phyloP scores from a whole-genome alignment of 228 moss, liverwort and hornwort genomes.

The Sphagnum fallax region DNA sequence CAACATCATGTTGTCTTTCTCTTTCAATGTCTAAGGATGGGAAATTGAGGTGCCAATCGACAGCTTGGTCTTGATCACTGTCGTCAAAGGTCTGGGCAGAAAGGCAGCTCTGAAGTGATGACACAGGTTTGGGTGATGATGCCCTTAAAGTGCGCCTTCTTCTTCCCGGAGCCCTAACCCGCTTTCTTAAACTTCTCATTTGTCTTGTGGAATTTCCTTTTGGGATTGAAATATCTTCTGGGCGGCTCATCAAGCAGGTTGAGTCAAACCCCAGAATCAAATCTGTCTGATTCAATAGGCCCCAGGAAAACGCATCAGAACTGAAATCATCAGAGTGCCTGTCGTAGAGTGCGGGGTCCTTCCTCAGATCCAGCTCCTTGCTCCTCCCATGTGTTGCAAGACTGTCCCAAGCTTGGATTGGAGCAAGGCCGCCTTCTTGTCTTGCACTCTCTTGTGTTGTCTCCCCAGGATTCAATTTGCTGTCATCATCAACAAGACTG shows the following conservation, averaged over 20 bases:
- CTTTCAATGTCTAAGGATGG: slow-evolving; percentile 19
- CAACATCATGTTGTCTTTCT: slow-evolving; percentile 5
- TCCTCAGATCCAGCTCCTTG: slow-evolving; percentile 13
- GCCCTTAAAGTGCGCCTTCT: slow-evolving; percentile 61
- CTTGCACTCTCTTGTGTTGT: slow-evolving; percentile 24
- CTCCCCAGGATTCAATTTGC: background rate
- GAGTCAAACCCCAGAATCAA: slow-evolving; percentile 44
- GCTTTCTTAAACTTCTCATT: slow-evolving; percentile 34
- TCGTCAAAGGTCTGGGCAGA: slow-evolving; percentile 66
- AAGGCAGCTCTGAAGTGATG: slow-evolving; percentile 90
- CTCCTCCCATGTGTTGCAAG: slow-evolving; percentile 17
- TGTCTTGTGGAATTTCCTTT: slow-evolving; percentile 14
- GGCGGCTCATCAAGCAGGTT: slow-evolving; percentile 25
- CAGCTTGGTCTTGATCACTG: slow-evolving; percentile 27
- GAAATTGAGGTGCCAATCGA: slow-evolving; percentile 58
- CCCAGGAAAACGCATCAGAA: slow-evolving; percentile 12
- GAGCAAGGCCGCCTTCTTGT: slow-evolving; percentile 22
- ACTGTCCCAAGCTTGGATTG: slow-evolving; percentile 37
- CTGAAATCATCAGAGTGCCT: slow-evolving; percentile 8
- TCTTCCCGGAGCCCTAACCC: slow-evolving; percentile 33
- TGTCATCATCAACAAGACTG: too few species aligned
- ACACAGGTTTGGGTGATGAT: slow-evolving; percentile 69
- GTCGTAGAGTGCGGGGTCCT: slow-evolving; percentile 11
- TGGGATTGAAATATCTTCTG: slow-evolving; percentile 11
- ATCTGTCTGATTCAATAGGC: slow-evolving; percentile 18